Evolutionary conservation across 2,329 filamentous ascomycete genomes (phyloP), one percentile per base, ranked within the genome.

Genomic region (Sporothrix schenckii): DNA sequence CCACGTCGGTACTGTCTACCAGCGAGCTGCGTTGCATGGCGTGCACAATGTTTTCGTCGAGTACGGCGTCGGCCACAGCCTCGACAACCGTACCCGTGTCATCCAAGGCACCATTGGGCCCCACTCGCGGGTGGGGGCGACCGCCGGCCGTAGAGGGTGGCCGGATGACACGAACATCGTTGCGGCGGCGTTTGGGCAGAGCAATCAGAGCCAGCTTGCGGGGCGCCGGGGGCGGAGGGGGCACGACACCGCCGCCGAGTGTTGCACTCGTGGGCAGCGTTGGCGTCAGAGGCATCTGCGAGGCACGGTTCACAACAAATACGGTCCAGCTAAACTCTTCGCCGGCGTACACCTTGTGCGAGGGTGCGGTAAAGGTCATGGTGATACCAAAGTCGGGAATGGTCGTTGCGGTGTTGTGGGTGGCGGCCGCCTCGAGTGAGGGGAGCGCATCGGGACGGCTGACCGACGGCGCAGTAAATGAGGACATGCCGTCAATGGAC

Each of bases 261-360:
- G 47, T 44, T 16, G 27, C 47, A 11, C 27, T 41, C 2, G 66
- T 58, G 10, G 80, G 74, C 54, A 60, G 34, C 2, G 10, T 71
- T 9, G n/a, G 69, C 27, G 9, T 66, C 49, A 14, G 69, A 24
- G 65, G 47, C 66, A 72, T 74, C 54, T 81, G 84, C 53, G 82
- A 81, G 61, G 86, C 88, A 65, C 90, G 87, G 78, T 94, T 95
- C 73, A 92, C 89, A 50, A 94, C 88, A 76, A 92, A 91, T 19
- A 94, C 85, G 47, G 85, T 86, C 89, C 92, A 92, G 53, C 83
- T 82, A 77, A 95, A 93, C 66, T 88, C 83, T 60, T 91, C 84
- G 50, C 90, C 90, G 0, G 88, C 85, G 70, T 82, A 83, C 30
- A 92, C 83, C 68, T 85, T 82, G 27, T 80, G 76, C 14, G 79